Evolutionary conservation across 345 rosid species (phyloP), one percentile per base, ranked within the genome.

Genomic region (Salix udensis): DNA sequence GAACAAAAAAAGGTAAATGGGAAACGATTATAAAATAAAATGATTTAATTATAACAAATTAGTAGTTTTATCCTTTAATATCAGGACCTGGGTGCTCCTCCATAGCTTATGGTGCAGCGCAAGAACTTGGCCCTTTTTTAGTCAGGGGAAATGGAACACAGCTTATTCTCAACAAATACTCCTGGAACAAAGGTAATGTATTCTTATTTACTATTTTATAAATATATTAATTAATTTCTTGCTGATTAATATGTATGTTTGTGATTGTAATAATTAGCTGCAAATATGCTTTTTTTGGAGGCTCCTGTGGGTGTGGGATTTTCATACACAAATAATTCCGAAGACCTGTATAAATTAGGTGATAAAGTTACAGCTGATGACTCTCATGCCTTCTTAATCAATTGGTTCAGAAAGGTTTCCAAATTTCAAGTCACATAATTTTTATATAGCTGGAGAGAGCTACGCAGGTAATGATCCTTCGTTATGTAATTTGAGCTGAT

Each of bases 61-160:
- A 46, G 14, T 15, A 2, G 65, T 11, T 24, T 26, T 42, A 67
- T 68, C 52, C 48, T 28, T 28, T 28, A 62, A 62, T 68, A 67
- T 42, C 82, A 90, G 97, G 97, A 74, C 97, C 97, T 0, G 97
- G 97, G 8, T 93, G 97, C 77, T 93, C 97, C 13, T 93, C 97
- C 1, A 69, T 93, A 66, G 97, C 90, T 3, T 88, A 74, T 72
- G 96, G 97, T 39, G 97, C 90, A 68, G 88, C 90, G 19, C 89
- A 89, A 79, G 97, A 93, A 83, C 89, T 91, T 67, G 97, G 97
- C 15, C 96, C 96, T 1, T 88, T 92, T 76, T 86, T 88, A 24
- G 83, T 84, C 67, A 80, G 65, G 24, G 80, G 76, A 67, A 80
- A 87, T 24, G 83, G 78, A 64, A 82, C 64, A 50, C 60, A 68